Conservation (phyloP, 2,329 filamentous ascomycete genomes). For the Colletotrichum graminicola region DNA sequence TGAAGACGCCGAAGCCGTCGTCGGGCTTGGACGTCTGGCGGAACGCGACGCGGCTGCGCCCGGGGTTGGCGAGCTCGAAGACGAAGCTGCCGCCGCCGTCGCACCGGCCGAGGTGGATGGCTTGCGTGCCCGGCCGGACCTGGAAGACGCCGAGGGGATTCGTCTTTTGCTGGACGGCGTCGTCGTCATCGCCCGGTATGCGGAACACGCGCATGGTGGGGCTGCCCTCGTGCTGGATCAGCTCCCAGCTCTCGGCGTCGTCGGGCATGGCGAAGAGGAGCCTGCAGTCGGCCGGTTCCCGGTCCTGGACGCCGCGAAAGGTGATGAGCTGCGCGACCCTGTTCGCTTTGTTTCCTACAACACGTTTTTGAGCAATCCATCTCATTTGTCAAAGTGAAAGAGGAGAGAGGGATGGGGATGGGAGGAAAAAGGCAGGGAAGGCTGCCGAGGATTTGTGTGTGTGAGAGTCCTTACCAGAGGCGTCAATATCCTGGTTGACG, state of each 20-base stretch:
- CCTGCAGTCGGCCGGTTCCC: conserved; percentile 13
- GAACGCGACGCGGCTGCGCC: conserved; percentile 39
- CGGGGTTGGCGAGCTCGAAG: conserved; percentile 33
- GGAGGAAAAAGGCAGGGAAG: neutral
- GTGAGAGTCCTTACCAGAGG: conserved; percentile 22
- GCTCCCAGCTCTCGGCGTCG: conserved; percentile 41
- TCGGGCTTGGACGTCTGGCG: conserved; percentile 30
- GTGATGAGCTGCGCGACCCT: conserved; percentile 40
- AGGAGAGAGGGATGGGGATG: no score
- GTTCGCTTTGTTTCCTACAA: conserved; percentile 37
- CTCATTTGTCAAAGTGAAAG: neutral
- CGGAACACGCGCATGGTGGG: conserved; percentile 29
- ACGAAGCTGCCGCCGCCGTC: conserved; percentile 38
- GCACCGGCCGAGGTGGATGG: conserved; percentile 32
- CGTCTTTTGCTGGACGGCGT: conserved; percentile 15
- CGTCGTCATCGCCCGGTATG: conserved; percentile 14
- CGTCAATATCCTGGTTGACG: conserved; percentile 41
- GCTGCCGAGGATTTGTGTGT: neutral
- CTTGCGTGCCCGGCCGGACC: conserved; percentile 35
- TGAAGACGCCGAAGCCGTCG: conserved; percentile 38
- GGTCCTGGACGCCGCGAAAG: conserved; percentile 16
- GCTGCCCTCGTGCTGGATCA: conserved; percentile 41
- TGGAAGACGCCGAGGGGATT: conserved; percentile 28
- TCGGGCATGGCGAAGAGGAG: conserved; percentile 40
- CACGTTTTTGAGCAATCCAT: conserved; percentile 21